Base-by-base conservation (phyloP, 345 rosid species). In the Eucalyptus sp. region DNA sequence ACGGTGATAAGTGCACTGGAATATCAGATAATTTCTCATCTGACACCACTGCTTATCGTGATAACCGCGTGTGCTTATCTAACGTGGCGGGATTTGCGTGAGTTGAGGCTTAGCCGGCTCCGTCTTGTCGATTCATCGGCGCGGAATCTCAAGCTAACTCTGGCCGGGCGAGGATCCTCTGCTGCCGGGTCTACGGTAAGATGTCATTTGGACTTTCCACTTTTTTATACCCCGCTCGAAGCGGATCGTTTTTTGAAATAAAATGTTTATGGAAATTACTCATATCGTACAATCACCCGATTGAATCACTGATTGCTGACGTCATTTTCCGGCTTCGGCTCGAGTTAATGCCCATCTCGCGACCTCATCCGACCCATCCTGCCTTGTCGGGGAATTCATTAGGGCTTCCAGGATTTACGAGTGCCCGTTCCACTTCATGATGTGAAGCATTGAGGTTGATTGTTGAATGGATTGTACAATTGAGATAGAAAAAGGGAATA, bases 131-230 rank as follows among this genome's bases (percentile, higher is more conserved):
- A 94, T 90, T 92, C 90, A 90, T 94, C 98, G 97, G 97, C 97
- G 93, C 95, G 95, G 96, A 96, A 93, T 94, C 94, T 89, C 90
- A 48, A 92, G 94, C 94, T 92, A 92, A 93, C 96, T 76, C 24
- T 5, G 8, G 14, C 4, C 16, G 43, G 22, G 88, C 4, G 31
- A 9, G 13, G 43, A 27, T 87, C 83, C 31, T 25, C 43, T 54
- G 68, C 76, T n/a, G 13, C 86, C 86, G 10, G 16, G 33, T 29
- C 86, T 33, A 79, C 66, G 6, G 51, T 50, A 49, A 37, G 86
- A 37, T 37, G 43, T 50, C 37, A 7, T 5, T 54, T 24, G 13
- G 50, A 20, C 60, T 17, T 24, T 64, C 51, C 89, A 33, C 31
- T 56, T 3, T 3, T 22, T 50, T 5, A 2, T 8, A 8, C 62